These are phyloP conservation scores for Bauhinia variegata DNA, from an alignment of 306 rosid genomes.

Conservation along the genomic window DNA sequence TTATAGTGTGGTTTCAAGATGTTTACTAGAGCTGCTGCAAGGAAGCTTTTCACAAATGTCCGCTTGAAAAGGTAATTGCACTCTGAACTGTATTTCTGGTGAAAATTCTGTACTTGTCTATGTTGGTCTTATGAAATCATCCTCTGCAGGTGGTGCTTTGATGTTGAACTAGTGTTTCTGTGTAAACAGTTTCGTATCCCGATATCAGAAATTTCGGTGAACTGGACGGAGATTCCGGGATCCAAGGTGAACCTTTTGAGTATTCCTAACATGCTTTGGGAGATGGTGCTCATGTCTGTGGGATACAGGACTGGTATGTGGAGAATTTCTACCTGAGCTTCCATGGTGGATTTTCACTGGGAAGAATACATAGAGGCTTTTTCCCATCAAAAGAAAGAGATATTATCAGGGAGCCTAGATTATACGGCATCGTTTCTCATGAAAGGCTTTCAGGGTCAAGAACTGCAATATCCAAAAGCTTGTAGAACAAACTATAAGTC, in stretches of 20 bases:
- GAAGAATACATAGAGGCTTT: slow-evolving; percentile 25
- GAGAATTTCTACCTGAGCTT: slow-evolving; percentile 62
- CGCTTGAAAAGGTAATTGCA: slow-evolving; percentile 72
- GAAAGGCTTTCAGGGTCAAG: slow-evolving; percentile 9
- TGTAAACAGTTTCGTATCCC: slow-evolving; percentile 75
- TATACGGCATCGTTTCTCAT: not conserved
- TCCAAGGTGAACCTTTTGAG: slow-evolving; percentile 91
- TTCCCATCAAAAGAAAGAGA: slow-evolving; percentile 13
- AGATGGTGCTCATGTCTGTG: slow-evolving; percentile 83
- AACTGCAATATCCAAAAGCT: slow-evolving; percentile 18
- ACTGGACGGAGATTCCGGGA: slow-evolving; percentile 99
- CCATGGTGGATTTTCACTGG: slow-evolving; percentile 17
- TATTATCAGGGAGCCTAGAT: slow-evolving; percentile 6
- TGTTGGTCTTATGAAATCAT: slow-evolving; percentile 19
- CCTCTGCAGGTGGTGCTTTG: slow-evolving; percentile 92
- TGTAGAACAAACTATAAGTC: slow-evolving; percentile 25
- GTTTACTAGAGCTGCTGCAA: slow-evolving; percentile 92
- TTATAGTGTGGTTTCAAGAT: slow-evolving; percentile 94
- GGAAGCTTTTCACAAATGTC: slow-evolving; percentile 86
- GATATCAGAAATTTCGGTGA: slow-evolving; percentile 86
- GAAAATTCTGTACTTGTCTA: slow-evolving; percentile 7
- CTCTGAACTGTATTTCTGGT: not conserved
- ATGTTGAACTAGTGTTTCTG: slow-evolving; percentile 81
- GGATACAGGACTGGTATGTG: slow-evolving; percentile 91
- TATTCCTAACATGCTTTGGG: slow-evolving; percentile 99